Percentiles rank a stretch among this genome's conserved stretches.
These are phyloP conservation scores for Dictyostelium brefeldianum DNA, from an alignment of 78 protist species.

Conservation along the genomic window DNA sequence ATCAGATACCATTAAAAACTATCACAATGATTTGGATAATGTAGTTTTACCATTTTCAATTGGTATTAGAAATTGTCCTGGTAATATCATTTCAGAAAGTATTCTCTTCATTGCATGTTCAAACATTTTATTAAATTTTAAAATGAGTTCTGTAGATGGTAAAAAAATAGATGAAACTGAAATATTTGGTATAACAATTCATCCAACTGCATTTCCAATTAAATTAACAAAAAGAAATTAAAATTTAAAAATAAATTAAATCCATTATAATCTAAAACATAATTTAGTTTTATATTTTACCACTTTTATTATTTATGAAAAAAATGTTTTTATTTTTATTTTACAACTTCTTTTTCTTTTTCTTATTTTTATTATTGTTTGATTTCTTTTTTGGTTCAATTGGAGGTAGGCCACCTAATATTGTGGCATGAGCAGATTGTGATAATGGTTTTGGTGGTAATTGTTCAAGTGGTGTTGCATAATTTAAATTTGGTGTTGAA, in stretches of 20 bases:
- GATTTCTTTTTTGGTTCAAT: neutral
- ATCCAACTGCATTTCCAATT: conserved; percentile 33
- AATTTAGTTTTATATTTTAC: no score
- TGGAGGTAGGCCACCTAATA: conserved; percentile 9
- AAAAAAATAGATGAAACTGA: conserved; percentile 56
- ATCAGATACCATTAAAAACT: neutral
- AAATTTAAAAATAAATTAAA: neutral
- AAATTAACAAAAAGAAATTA: conserved; percentile 5
- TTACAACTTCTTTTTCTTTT: neutral
- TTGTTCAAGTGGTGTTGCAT: neutral
- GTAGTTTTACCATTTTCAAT: conserved; percentile 9
- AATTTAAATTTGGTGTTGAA: conserved; percentile 12
- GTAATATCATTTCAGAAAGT: conserved; percentile 16
- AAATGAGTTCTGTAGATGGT: neutral
- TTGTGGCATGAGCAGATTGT: neutral
- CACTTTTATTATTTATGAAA: no score
- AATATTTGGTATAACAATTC: conserved; percentile 39
- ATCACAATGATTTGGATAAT: neutral
- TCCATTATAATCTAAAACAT: no score
- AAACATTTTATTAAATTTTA: conserved; percentile 44
- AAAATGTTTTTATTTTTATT: no score
- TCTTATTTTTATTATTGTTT: conserved; percentile 8
- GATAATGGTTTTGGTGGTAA: conserved; percentile 9
- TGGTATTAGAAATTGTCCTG: conserved; percentile 42
- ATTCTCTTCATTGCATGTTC: conserved; percentile 13